These are phyloP conservation scores for Fusarium clavum DNA, from an alignment of 2,329 filamentous ascomycete species.

Conservation along the genomic window DNA sequence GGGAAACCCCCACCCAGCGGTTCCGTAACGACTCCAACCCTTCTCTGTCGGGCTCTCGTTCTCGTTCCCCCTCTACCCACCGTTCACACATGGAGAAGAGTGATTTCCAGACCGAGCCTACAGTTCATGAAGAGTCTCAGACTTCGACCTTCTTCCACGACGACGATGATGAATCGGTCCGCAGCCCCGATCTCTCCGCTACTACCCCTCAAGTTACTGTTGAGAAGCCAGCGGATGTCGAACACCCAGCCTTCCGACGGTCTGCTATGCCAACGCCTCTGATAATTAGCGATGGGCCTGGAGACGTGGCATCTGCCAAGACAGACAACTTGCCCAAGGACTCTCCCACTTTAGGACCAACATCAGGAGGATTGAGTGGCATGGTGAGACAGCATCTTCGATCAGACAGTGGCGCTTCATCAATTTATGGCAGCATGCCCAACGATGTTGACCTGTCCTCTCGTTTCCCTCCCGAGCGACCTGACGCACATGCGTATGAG, in stretches of 20 bases:
- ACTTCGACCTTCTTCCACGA: conserved; percentile 58
- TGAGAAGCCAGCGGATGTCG: conserved; percentile 63
- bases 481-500: conserved; percentile 40
- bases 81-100: conserved; percentile 51
- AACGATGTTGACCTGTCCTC: conserved; percentile 48
- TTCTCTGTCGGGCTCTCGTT: conserved; percentile 55
- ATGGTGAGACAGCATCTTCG: conserved; percentile 88
- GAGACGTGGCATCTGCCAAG: neutral
- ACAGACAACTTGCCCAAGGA: conserved; percentile 58
- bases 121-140: conserved; percentile 50
- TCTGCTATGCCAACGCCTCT: conserved; percentile 59
- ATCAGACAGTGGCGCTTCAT: conserved; percentile 83
- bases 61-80: conserved; percentile 60
- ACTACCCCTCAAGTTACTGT: conserved; percentile 53
- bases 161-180: conserved; percentile 55
- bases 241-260: conserved; percentile 66
- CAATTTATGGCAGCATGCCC: conserved; percentile 71
- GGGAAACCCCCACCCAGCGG: conserved; percentile 68
- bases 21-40: conserved; percentile 60
- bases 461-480: conserved; percentile 53
- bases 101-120: conserved; percentile 48
- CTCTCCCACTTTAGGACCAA: conserved; percentile 83
- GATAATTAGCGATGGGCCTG: conserved; percentile 45
- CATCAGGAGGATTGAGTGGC: conserved; percentile 74
- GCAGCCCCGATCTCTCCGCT: conserved; percentile 9